Evolutionary conservation across 225 moss, liverwort and hornwort species (phyloP), one percentile per base, ranked within the genome.

Genomic region (Anthoceros angustus): DNA sequence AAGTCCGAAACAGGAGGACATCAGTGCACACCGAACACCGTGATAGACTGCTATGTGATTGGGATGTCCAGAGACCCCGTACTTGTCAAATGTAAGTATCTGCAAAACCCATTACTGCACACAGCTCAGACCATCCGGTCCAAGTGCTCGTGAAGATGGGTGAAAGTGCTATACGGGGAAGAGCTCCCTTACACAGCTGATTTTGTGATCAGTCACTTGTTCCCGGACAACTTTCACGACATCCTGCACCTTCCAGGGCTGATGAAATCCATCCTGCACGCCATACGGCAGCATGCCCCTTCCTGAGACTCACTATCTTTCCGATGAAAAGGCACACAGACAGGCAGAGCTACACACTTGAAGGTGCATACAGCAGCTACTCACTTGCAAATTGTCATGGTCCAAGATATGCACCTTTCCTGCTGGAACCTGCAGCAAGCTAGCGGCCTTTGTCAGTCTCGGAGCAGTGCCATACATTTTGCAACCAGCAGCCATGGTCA

Each of bases 21-120:
- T 39, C 48, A 49, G n/a, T 74, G 63, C 78, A 69, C 70, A 86
- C 85, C 74, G 78, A 20, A 86, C 80, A 73, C 82, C 83, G 68
- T 32, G 61, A 69, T 77, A 70, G 45, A 83, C 80, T 62, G 85
- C 74, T 65, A 61, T 39, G 62, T 80, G 85, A 68, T 83, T 83
- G 43, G 83, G 80, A 72, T 86, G 83, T 69, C 85, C 83, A 76
- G 85, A 86, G 48, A 86, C 78, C 42, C 85, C 83, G 73, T 75
- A 61, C 24, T 61, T 70, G 68, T 86, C 85, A 24, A 86, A 83
- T 55, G 80, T 82, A 69, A 86, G 49, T 10, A 86, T 65, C 85
- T 86, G 82, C 14, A 66, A 73, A 62, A 69, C 74, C 41, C 55
- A 7, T 55, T 55, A 23, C n/a, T 55, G 55, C n/a, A 4, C 23